Evolutionary conservation across 2,329 filamentous ascomycete species (phyloP).

Genomic region (Gaeumannomyces sp.): DNA sequence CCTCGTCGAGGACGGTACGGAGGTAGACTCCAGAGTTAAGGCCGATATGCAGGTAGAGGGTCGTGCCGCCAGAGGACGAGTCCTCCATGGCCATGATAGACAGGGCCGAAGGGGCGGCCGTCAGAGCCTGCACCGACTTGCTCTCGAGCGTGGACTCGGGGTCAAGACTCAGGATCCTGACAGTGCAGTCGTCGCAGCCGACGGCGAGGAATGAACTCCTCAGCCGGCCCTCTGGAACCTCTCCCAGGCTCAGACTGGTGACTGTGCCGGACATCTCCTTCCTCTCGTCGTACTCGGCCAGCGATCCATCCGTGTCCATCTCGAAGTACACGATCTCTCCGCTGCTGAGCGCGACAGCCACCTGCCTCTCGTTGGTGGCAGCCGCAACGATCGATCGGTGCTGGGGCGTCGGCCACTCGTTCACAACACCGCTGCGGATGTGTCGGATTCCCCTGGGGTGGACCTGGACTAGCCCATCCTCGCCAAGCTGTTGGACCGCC

Average conservation of each 20-base stretch:
- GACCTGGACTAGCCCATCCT: conserved; percentile 87
- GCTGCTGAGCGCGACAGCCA: conserved; percentile 88
- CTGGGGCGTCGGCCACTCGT: conserved; percentile 89
- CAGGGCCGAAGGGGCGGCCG: conserved; percentile 80
- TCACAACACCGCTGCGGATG: conserved; percentile 71
- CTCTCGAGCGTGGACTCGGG: conserved; percentile 86
- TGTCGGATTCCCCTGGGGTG: conserved; percentile 95
- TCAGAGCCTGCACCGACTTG: conserved; percentile 90
- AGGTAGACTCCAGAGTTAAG: conserved; percentile 94
- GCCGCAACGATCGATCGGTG: conserved; percentile 94
- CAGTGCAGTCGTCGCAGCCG: conserved; percentile 93
- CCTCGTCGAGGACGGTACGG: conserved; percentile 87
- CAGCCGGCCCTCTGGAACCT: conserved; percentile 82
- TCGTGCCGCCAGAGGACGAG: conserved; percentile 80
- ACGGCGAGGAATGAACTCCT: conserved; percentile 92
- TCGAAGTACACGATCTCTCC: conserved; percentile 98
- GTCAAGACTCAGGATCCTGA: conserved; percentile 84
- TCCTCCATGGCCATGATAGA: conserved; percentile 95
- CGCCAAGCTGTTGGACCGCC: conserved; percentile 88
- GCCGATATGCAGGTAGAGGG: conserved; percentile 91
- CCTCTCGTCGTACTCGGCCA: conserved; percentile 92
- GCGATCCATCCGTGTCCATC: conserved; percentile 83
- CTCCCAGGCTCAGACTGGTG: conserved; percentile 87
- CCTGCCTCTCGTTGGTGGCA: conserved; percentile 86
- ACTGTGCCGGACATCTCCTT: conserved; percentile 94